Evolutionary conservation across 129 eudicot species (phyloP).

Genomic region (Daucus carota): DNA sequence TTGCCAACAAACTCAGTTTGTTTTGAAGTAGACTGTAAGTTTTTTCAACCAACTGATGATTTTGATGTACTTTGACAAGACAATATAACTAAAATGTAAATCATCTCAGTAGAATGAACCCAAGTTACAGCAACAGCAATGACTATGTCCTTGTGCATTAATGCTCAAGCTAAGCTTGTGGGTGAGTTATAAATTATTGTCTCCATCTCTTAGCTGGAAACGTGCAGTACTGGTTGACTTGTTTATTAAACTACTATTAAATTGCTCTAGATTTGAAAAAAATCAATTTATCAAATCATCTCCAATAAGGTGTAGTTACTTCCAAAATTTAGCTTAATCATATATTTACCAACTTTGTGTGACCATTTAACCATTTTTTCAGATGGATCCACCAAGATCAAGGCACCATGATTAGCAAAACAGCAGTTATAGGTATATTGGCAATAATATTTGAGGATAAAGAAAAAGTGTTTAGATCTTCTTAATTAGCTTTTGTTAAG

Average conservation of each 20-base stretch:
- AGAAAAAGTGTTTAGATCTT: not conserved
- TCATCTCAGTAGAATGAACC: constrained; percentile 1
- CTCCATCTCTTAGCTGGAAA: constrained; percentile 9
- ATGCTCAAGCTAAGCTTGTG: not conserved
- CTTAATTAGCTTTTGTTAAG: not conserved
- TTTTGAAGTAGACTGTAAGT: constrained; percentile 14
- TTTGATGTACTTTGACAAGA: not conserved
- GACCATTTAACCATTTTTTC: not conserved
- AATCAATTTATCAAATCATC: not conserved
- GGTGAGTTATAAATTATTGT: not conserved
- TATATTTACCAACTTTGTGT: not conserved
- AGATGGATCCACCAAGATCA: not conserved
- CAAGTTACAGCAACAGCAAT: constrained; percentile 1
- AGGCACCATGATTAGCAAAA: not conserved
- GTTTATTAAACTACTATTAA: not conserved
- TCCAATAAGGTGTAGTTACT: not conserved
- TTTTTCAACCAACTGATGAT: constrained; percentile 11
- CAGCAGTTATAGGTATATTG: not conserved
- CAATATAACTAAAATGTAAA: not conserved
- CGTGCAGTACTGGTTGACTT: not conserved
- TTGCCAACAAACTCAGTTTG: not conserved
- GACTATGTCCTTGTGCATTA: not conserved
- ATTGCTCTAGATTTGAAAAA: not conserved
- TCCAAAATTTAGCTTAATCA: not conserved
- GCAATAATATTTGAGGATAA: not conserved